Base-by-base conservation (phyloP, 2,329 filamentous ascomycete genomes). In the Pseudogymnoascus sp. region DNA sequence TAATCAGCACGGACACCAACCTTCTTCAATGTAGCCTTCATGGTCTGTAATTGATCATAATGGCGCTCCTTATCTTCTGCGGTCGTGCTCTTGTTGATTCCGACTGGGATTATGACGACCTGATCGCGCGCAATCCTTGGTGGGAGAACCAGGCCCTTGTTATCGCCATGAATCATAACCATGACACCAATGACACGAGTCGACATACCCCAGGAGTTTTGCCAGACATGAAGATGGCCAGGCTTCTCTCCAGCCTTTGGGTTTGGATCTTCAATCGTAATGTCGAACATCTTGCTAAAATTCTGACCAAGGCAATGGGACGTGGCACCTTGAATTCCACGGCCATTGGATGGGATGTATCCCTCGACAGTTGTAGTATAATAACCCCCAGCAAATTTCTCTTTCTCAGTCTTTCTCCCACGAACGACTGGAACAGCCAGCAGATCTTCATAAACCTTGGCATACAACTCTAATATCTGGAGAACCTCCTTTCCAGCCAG, bases 241-340 rank as follows among this genome's bases (percentile, higher is more conserved):
- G 90, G 89, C 78, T 90, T 89, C 75, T 95, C 86, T 59, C 84
- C 86, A 56, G 82, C 80, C 72, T 87, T 86, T 61, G 82, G 83
- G 65, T 82, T 81, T 24, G 95, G 95, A 73, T 99, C 93, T 76
- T 99, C 93, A 31, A 99, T 91, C 0, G 89, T 96, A 75, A 99
- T 97, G 76, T 95, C 89, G 75, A 97, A 99, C 93, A 99, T 99
- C 79, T 96, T 97, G 76, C 89, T 93, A 79, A 99, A 99, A 79
- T 99, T 97, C 78, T 99, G 95, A 62, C 95, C 95, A 7, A 99
- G 82, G 71, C 75, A 75, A 80, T 99, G 95, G 61, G 91, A 96
- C 42, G 95, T 99, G 62, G 87, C 95, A 68, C 93, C 95, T 79
- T 99, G 95, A 65, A 99, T 97, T 75, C 95, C 95, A 74, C 95